Conservation (phyloP, 129 eudicot genomes). For the Smallanthus sonchifolius region DNA sequence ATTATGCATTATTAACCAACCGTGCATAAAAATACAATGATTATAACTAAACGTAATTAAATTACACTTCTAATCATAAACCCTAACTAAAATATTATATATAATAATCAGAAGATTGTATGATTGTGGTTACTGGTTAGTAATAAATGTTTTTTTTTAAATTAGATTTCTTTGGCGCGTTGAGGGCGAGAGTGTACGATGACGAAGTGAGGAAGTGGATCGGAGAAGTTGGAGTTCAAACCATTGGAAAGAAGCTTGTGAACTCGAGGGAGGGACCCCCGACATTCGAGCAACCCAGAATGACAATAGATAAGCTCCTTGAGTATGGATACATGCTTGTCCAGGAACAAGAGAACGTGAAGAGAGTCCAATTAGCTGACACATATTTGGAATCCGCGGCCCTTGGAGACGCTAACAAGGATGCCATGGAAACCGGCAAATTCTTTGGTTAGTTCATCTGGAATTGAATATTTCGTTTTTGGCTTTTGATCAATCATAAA, state of each 20-base stretch:
- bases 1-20: too few species aligned
- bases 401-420: slow-evolving; percentile 93
- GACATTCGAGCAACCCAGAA: slow-evolving; percentile 76
- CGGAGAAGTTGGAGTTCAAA: slow-evolving; percentile 48
- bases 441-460: slow-evolving; percentile 53
- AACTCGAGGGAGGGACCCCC: slow-evolving; percentile 96
- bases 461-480: too few species aligned
- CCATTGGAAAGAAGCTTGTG: slow-evolving; percentile 79
- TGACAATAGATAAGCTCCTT: slow-evolving; percentile 77
- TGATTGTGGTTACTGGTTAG: neutral
- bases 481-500: neutral
- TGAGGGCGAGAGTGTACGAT: slow-evolving; percentile 98
- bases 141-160: neutral
- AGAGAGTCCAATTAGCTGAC: slow-evolving; percentile 96
- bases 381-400: slow-evolving; percentile 80
- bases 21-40: neutral
- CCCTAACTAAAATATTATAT: neutral
- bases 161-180: slow-evolving; percentile 85
- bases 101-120: neutral
- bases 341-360: slow-evolving; percentile 90
- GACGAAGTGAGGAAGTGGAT: slow-evolving; percentile 95
- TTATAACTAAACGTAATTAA: neutral
- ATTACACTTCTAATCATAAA: neutral
- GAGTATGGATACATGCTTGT: slow-evolving; percentile 97
- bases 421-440: slow-evolving; percentile 59